Conservation (phyloP, 345 rosid genomes). For the Bruguiera parviflora region DNA sequence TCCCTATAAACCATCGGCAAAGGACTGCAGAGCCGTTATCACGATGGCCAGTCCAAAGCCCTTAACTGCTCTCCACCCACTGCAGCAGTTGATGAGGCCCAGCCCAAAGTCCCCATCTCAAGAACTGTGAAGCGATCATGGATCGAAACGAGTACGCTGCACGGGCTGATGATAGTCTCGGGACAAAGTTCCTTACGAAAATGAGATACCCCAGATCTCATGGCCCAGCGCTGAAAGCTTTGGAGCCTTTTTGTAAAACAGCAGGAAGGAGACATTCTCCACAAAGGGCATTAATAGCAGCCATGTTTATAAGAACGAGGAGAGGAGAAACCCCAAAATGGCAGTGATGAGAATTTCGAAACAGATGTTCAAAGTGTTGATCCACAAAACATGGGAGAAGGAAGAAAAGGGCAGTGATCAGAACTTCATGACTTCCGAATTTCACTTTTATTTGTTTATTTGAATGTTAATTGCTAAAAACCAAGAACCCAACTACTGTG, state of each 20-base stretch:
- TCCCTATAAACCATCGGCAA: constrained; percentile 78
- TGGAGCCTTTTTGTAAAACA: constrained; percentile 92
- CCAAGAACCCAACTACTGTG: too few species aligned
- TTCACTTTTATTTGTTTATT: too few species aligned
- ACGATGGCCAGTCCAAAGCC: constrained; percentile 94
- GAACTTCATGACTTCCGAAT: too few species aligned
- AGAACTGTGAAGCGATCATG: constrained; percentile 80
- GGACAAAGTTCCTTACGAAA: constrained; percentile 89
- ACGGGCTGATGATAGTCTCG: constrained; percentile 79
- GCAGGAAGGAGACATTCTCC: constrained; percentile 95
- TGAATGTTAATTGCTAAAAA: too few species aligned
- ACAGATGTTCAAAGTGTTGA: too few species aligned
- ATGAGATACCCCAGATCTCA: constrained; percentile 89
- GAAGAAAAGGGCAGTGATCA: too few species aligned
- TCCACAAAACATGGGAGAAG: too few species aligned
- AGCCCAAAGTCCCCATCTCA: constrained; percentile 75
- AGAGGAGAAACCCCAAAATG: constrained; percentile 78
- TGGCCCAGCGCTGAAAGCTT: constrained; percentile 87
- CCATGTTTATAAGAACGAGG: constrained; percentile 76
- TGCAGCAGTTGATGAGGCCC: constrained; percentile 94
- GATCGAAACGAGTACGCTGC: constrained; percentile 73
- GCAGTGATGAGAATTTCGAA: too few species aligned
- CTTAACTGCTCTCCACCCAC: constrained; percentile 96
- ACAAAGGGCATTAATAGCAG: constrained; percentile 39
- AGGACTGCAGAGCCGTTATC: constrained; percentile 88